Evolutionary conservation across 257 asterid genomes (phyloP).

Genomic region (Przewalskia tangutica): DNA sequence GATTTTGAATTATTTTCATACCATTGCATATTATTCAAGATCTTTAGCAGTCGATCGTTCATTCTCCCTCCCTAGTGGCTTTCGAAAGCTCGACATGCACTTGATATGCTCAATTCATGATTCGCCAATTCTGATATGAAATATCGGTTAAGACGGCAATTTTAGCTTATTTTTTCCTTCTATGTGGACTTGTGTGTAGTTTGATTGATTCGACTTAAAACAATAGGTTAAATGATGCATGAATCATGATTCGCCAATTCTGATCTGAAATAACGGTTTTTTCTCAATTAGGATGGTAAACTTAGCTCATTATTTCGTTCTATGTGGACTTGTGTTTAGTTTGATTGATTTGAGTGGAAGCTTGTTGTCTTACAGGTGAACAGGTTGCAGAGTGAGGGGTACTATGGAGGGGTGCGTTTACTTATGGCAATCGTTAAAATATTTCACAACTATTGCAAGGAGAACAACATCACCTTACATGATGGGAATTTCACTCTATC

Average conservation of each 20-base stretch:
- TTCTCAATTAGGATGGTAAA: neutral
- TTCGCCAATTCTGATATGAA: neutral
- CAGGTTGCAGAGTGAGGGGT: slow-evolving; percentile 73
- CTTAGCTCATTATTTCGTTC: neutral
- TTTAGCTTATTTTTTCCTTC: too few species aligned
- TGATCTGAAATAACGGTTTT: neutral
- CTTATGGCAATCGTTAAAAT: slow-evolving; percentile 77
- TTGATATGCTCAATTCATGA: too few species aligned
- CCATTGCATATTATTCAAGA: too few species aligned
- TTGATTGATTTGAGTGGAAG: neutral
- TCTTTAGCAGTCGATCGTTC: too few species aligned
- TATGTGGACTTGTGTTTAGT: neutral
- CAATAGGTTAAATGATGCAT: neutral
- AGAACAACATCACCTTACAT: slow-evolving; percentile 38
- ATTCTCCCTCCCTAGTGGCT: too few species aligned
- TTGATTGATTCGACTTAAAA: too few species aligned
- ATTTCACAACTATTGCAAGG: slow-evolving; percentile 55
- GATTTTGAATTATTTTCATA: too few species aligned
- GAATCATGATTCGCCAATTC: neutral
- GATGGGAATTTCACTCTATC: slow-evolving; percentile 54
- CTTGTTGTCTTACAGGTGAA: slow-evolving; percentile 41
- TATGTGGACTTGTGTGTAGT: too few species aligned
- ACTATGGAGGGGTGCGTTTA: slow-evolving; percentile 91
- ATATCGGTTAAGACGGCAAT: too few species aligned
- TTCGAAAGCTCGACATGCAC: too few species aligned